Evolutionary conservation across 495 filamentous ascomycete species (phyloP), one percentile per base, ranked within the genome.

Genomic region (Penicillium maclennaniae): DNA sequence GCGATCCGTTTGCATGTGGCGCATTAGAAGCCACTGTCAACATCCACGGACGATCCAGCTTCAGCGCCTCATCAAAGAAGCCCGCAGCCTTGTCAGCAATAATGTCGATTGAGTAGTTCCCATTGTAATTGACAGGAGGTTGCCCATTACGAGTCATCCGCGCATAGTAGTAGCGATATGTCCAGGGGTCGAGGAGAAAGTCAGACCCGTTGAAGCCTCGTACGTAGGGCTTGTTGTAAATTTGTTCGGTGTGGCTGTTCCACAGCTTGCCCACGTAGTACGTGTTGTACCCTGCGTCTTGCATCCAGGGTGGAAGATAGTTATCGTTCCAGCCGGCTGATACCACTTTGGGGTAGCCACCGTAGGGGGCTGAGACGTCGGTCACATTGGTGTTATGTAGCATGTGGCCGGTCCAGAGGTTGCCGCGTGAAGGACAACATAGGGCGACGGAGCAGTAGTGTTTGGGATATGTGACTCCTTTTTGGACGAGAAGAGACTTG

Each of bases 341-440:
- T 37, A 86, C 65, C 43, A 88, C 81, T 53, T 86, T 86, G 12
- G 83, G 84, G 43, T 86, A 87, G 5, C 83, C 85, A 12, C 82
- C 81, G 51, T 83, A 75, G 6, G 81, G 85, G 78, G 23, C 55
- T 65, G 5, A 23, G 41, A 88, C 79, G 45, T 86, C 79, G 2
- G 85, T 87, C 4, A 88, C 82, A 58, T 88, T 88, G 36, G 85
- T 87, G 58, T 87, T 87, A 66, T 87, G 85, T 6, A 82, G 78
- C 41, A 76, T 72, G 59, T 79, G 79, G 7, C 84, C 84, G 2
- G 83, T 86, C 79, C 68, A 78, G 7, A 86, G 55, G n/a, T 74
- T 79, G 0, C 79, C 82, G 9, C 83, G 67, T 4, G 79, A 76
- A 3, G 83, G 83, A 42, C 83, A 86, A 62, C 83, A 86, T 28